These are phyloP conservation scores for Gynochthodes officinalis DNA, from an alignment of 257 asterid genomes.

Conservation along the genomic window DNA sequence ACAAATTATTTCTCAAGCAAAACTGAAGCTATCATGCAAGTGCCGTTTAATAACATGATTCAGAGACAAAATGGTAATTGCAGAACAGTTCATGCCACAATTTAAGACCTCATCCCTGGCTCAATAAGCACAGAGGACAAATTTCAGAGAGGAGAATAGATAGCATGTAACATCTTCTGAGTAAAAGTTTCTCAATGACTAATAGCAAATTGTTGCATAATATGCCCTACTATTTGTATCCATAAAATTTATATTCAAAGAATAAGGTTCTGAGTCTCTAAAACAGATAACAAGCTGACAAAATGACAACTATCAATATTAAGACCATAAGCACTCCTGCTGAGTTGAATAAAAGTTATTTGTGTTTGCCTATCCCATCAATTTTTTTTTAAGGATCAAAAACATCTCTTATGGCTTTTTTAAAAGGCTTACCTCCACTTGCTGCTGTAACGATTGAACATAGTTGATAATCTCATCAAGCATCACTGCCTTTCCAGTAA, in stretches of 20 bases:
- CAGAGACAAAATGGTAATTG: background rate
- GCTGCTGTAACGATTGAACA: constrained; percentile 91
- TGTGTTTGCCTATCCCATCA: background rate
- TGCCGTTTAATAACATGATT: background rate
- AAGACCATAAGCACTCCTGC: background rate
- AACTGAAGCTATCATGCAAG: background rate
- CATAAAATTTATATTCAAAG: background rate
- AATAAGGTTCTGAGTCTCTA: background rate
- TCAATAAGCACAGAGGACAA: background rate
- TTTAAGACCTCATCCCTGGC: background rate
- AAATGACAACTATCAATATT: background rate
- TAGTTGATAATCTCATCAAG: constrained; percentile 98
- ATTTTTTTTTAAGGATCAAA: background rate
- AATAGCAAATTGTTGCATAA: background rate
- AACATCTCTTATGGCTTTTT: background rate
- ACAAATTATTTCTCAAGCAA: background rate
- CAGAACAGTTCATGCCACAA: background rate
- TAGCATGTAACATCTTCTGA: background rate
- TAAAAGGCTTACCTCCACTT: constrained; percentile 70
- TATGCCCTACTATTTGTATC: background rate
- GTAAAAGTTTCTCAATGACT: background rate
- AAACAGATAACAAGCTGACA: background rate
- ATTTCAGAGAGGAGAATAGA: background rate
- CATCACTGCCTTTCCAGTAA: constrained; percentile 97
- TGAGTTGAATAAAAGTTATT: background rate